A percentile compares a stretch with the other conserved stretches of the same genome.
phyloP scores from a whole-genome alignment of 164 flowering plant genomes.

The Buxus sempervirens region DNA sequence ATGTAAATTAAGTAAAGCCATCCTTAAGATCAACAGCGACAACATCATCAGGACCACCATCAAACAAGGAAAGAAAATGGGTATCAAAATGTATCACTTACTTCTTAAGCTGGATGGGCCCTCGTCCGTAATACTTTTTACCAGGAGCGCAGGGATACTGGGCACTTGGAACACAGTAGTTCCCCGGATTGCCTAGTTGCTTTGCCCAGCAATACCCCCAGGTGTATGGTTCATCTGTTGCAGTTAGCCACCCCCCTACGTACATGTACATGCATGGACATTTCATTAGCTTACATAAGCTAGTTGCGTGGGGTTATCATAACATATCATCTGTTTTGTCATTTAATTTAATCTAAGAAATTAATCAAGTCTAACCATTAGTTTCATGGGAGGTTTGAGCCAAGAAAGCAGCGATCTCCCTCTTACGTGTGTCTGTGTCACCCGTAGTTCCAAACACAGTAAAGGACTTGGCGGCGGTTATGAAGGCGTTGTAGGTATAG shows the following conservation, averaged over 20 bases:
- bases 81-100: constrained; percentile 6
- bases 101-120: constrained; percentile 40
- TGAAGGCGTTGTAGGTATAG: constrained; percentile 48
- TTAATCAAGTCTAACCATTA: constrained; percentile 33
- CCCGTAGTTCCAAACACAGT: constrained; percentile 35
- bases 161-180: constrained; percentile 15
- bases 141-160: constrained; percentile 32
- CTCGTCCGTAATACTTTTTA: constrained; percentile 36
- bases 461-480: constrained; percentile 31
- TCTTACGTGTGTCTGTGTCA: constrained; percentile 22
- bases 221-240: constrained; percentile 17
- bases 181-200: constrained; percentile 5
- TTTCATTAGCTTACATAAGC: no score
- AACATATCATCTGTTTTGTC: no score
- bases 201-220: constrained; percentile 24
- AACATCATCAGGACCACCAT: no score
- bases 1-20: background rate
- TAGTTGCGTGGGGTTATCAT: no score
- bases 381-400: constrained; percentile 54
- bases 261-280: background rate
- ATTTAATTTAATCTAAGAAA: no score
- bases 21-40: no score
- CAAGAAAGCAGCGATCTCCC: constrained; percentile 56
- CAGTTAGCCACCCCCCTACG: constrained; percentile 15
- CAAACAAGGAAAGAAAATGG: no score